These are phyloP conservation scores for Teratosphaeria pseudoeucalypti DNA, from an alignment of 2,329 filamentous ascomycete species.

Conservation along the genomic window DNA sequence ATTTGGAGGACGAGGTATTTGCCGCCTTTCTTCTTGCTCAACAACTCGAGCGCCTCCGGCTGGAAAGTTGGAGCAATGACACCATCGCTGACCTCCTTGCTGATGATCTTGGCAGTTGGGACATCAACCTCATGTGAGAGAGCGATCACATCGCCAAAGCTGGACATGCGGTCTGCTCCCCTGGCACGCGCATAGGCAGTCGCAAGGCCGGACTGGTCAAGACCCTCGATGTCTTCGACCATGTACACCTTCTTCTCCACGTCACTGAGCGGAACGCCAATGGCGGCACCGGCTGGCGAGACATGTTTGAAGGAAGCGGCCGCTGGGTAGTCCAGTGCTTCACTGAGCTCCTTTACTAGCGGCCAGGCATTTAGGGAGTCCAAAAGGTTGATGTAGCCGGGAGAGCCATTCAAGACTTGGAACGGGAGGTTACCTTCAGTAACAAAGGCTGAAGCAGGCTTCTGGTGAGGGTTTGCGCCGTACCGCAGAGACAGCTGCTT, in stretches of 20 bases:
- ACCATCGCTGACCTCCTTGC: slow-evolving; percentile 93
- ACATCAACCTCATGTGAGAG: slow-evolving; percentile 85
- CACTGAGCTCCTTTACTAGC: slow-evolving; percentile 88
- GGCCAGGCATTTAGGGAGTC: slow-evolving; percentile 96
- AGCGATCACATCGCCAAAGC: slow-evolving; percentile 93
- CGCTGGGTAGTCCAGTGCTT: slow-evolving; percentile 75
- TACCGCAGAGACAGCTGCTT: slow-evolving; percentile 84
- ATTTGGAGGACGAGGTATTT: slow-evolving; percentile 95
- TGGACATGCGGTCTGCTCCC: slow-evolving; percentile 96
- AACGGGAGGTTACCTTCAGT: slow-evolving; percentile 71
- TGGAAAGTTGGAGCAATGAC: slow-evolving; percentile 86
- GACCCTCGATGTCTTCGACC: slow-evolving; percentile 85
- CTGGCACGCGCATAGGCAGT: slow-evolving; percentile 93
- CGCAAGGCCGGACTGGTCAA: slow-evolving; percentile 75
- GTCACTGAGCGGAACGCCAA: slow-evolving; percentile 74
- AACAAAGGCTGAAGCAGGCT: slow-evolving; percentile 79
- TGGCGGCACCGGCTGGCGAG: slow-evolving; percentile 88
- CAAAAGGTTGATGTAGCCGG: slow-evolving; percentile 94
- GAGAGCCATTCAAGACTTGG: slow-evolving; percentile 80
- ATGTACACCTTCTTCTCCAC: slow-evolving; percentile 97
- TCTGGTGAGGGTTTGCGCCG: slow-evolving; percentile 96
- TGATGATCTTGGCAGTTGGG: slow-evolving; percentile 93
- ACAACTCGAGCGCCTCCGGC: slow-evolving; percentile 74
- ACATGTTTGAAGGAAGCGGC: slow-evolving; percentile 99
- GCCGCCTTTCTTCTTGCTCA: slow-evolving; percentile 96